Evolutionary conservation across 768 basidiomycete genomes (phyloP), one percentile per base, ranked within the genome.

Genomic region (Auriculariales sp.): DNA sequence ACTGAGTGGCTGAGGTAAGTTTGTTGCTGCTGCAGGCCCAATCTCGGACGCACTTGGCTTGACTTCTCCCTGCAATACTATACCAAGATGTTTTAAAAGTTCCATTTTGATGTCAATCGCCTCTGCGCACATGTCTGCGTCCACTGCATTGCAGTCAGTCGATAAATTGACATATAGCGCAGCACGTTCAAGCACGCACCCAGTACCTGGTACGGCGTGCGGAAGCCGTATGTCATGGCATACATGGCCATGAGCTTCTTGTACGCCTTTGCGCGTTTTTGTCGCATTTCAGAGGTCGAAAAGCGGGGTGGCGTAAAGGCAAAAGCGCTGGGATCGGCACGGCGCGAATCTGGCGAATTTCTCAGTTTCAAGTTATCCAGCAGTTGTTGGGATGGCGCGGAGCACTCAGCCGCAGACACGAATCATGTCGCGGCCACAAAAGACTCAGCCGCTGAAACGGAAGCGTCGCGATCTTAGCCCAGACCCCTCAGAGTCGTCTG

Each of bases 251-350:
- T 98, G 48, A 94, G 83, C 62, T 91, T 91, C 56, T 83, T 78
- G 66, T 97, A 97, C 0, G 82, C 77, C 66, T 99, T 99, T 25
- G 92, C 90, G 62, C 95, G 75, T 67, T 89, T 95, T 68, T 95
- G 90, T 49, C 92, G 74, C 95, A 99, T 99, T 25, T 47, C 59
- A 47, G 36, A 33, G 30, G 19, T 60, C 28, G 25, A 39, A 12
- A 19, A 50, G 42, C 11, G 12, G 17, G 15, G 42, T 27, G 25
- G 35, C 49, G n/a, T 22, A 25, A 29, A 19, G 31, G 10, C 35
- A 12, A 29, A 24, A 33, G 35, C 35, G 17, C 39, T 44, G 12
- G n/a, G n/a, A n/a, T n/a, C n/a, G n/a, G n/a, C n/a, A n/a, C n/a
- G n/a, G n/a, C n/a, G n/a, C n/a, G n/a, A n/a, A n/a, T n/a, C n/a